Base-by-base conservation (phyloP, 2,329 filamentous ascomycete species). In the Mollisiaceae sp. region DNA sequence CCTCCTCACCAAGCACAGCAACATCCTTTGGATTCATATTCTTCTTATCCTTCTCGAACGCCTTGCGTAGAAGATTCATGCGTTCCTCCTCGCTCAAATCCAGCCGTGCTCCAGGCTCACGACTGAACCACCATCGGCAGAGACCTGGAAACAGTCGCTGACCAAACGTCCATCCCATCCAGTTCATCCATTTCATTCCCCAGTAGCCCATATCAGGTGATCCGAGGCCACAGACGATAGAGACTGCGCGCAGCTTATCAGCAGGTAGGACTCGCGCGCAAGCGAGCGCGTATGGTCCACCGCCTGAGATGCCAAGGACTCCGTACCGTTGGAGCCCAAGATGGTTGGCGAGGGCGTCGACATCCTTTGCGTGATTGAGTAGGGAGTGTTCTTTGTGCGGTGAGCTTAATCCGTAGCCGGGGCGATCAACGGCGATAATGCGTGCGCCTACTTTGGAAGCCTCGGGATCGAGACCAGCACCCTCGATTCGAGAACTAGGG, bases 221-320 rank as follows among this genome's bases (percentile, higher is more conserved):
- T 14, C 38, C 38, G 15, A 41, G 38, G 15, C 38, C 38, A 9
- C 38, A 41, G 38, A 41, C 38, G 38, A 41, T 41, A 9, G 38
- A 41, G 15, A 41, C 38, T 14, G 38, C 11, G 12, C 15, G 11
- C 12, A 41, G 38, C 38, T 41, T 41, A 41, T 41, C 38, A 18
- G 38, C 12, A 41, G 64, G 54, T 41, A 83, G 68, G n/a, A 67
- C 66, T 54, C 76, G 73, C 14, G 81, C 77, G 67, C 82, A 85
- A 24, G 82, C 82, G 12, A 84, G 71, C 1, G 78, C 78, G 68
- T 81, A 84, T 0, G 82, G 80, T 1, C 80, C 79, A 22, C 83
- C 82, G 8, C 82, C 82, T 0, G 79, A 82, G 4, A 78, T 72
- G 1, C 81, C 82, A 6, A 32, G 27, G 15, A 67, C 6, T 78